These are phyloP conservation scores for Russula foetens DNA, from an alignment of 768 basidiomycete genomes.

Conservation along the genomic window DNA sequence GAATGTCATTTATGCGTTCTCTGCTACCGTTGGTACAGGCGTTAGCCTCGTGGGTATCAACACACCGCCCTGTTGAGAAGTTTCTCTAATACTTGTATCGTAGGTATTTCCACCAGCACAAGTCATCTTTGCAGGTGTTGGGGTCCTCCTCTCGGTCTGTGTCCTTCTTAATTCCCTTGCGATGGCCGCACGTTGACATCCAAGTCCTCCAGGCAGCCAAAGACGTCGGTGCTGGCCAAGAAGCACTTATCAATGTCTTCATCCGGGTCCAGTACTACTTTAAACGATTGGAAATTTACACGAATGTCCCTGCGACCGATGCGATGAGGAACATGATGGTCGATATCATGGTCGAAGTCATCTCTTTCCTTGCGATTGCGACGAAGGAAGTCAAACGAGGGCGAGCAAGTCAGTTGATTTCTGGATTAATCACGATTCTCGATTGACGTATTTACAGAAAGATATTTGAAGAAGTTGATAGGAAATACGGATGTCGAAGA, in stretches of 20 bases:
- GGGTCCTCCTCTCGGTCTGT: neutral
- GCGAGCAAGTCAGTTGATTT: neutral
- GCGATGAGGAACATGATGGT: neutral
- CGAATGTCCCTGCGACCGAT: neutral
- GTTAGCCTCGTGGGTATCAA: neutral
- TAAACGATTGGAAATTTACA: neutral
- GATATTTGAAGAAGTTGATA: neutral
- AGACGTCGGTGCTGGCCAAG: neutral
- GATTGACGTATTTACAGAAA: neutral
- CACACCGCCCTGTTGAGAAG: too few species aligned
- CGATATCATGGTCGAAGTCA: neutral
- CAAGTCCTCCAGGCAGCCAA: neutral
- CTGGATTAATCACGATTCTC: neutral
- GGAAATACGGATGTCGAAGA: neutral
- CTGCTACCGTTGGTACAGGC: neutral
- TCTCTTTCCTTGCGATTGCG: neutral
- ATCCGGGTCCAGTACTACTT: neutral
- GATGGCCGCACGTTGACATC: neutral
- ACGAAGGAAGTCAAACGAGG: neutral
- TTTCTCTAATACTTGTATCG: neutral
- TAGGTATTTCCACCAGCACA: neutral
- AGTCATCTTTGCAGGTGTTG: neutral
- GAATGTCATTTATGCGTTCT: neutral
- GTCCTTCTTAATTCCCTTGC: neutral
- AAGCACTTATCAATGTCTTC: neutral